Conservation (phyloP, 495 filamentous ascomycete species). For the Tuber aestivum region DNA sequence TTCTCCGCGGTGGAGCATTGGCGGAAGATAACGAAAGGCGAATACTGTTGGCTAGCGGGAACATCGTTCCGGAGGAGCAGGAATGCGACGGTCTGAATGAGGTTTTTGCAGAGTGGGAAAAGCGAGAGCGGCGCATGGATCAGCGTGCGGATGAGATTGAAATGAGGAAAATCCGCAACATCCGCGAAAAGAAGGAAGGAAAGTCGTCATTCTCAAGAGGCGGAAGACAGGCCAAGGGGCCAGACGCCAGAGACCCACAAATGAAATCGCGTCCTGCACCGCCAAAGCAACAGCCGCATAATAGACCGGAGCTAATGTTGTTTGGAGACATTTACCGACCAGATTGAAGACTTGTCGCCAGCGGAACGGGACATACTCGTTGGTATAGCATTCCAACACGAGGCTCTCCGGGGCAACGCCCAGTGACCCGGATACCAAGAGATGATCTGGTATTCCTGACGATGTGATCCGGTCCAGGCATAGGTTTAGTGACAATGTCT, state of each 20-base stretch:
- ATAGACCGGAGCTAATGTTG: constrained; percentile 65
- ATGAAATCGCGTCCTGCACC: constrained; percentile 40
- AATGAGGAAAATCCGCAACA: constrained; percentile 50
- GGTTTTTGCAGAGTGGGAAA: constrained; percentile 46
- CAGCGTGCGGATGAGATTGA: constrained; percentile 56
- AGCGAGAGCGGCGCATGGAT: constrained; percentile 43
- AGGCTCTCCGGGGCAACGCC: constrained; percentile 78
- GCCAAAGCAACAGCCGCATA: constrained; percentile 51
- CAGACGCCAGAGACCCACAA: constrained; percentile 10
- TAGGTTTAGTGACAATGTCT: constrained; percentile 68
- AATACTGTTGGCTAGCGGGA: constrained; percentile 48
- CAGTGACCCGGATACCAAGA: constrained; percentile 88
- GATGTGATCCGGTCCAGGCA: constrained; percentile 79
- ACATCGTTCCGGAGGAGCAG: constrained; percentile 51
- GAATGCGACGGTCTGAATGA: constrained; percentile 48
- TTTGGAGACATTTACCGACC: constrained; percentile 80
- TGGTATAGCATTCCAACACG: constrained; percentile 83
- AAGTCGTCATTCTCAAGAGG: constrained; percentile 8
- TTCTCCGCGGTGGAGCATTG: constrained; percentile 81
- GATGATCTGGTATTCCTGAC: constrained; percentile 83
- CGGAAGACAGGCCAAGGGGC: constrained; percentile 8
- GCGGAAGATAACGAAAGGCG: constrained; percentile 65
- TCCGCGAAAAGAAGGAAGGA: constrained; percentile 19
- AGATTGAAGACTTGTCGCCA: constrained; percentile 88
- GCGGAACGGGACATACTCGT: constrained; percentile 85